Base-by-base conservation (phyloP, 2,329 filamentous ascomycete species). In the Colletotrichum tamarilloi region DNA sequence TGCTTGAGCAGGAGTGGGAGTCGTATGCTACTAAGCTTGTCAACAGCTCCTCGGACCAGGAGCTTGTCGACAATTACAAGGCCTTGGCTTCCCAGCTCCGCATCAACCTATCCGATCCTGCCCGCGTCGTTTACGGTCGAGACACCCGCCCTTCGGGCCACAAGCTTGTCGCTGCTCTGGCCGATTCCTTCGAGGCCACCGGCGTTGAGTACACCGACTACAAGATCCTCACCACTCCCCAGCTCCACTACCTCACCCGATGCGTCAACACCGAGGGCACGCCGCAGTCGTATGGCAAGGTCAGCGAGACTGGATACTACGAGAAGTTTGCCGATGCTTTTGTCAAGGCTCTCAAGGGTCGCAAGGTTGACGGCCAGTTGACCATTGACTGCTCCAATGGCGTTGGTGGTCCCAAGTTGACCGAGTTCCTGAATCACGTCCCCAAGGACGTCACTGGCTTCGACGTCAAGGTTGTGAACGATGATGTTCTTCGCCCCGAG, bases 1-100 rank as follows among this genome's bases (percentile, higher is more conserved):
- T 98, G 97, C 89, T 98, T 62, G 95, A 97, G 90, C 92, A 95
- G 83, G 94, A 96, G 74, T 99, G 97, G 97, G 97, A 99, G 85
- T 87, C 88, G 49, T 92, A 95, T 82, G 95, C 95, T 67, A 98
- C 97, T 46, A 90, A 90, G 78, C 92, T 99, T 75, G 95, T 97
- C 80, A 99, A 99, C 84, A 92, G 93, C 75, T 85, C 91, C 22
- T 90, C 89, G 74, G 92, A 97, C 79, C 89, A 95, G 76, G 90
- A 92, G 63, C 91, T 98, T 52, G 89, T 91, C 74, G 89, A 94
- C 57, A 90, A 92, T 77, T 98, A 97, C 87, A 89, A 92, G 78
- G 88, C 91, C 74, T 89, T 98, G 68, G 91, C 94, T 76, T 87
- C 92, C 75, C 88, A 93, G 76, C 91, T 96, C 78, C 93, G 93